Conservation (phyloP, 768 basidiomycete genomes). For the Baorangia bicolor region DNA sequence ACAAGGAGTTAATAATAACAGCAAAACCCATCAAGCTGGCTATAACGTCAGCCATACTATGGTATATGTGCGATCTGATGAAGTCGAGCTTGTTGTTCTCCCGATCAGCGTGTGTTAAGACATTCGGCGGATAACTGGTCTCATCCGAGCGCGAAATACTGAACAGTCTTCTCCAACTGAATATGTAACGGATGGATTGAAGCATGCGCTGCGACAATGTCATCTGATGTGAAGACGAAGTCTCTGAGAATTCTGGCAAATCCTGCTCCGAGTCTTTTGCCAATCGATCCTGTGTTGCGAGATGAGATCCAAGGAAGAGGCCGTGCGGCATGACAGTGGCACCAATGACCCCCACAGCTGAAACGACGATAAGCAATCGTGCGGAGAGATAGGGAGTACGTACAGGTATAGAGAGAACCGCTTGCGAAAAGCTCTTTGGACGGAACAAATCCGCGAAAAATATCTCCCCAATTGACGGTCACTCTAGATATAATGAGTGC, state of each 20-base stretch:
- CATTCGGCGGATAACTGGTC: constrained; percentile 20
- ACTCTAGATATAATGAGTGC: constrained; percentile 71
- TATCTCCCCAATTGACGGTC: constrained; percentile 65
- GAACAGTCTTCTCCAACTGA: constrained; percentile 23
- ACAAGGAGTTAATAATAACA: constrained; percentile 85
- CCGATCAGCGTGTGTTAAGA: constrained; percentile 50
- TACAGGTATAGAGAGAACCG: constrained; percentile 66
- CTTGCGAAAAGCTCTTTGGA: constrained; percentile 58
- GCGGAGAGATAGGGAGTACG: constrained; percentile 20
- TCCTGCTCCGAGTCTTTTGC: constrained; percentile 27
- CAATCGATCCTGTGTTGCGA: constrained; percentile 81
- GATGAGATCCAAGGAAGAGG: constrained; percentile 83
- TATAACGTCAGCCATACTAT: constrained; percentile 66
- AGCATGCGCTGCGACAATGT: constrained; percentile 23
- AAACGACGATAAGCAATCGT: constrained; percentile 14
- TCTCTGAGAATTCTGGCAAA: constrained; percentile 14
- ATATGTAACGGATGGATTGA: constrained; percentile 3
- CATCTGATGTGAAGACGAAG: constrained; percentile 8
- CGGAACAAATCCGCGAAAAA: constrained; percentile 76
- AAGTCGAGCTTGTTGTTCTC: constrained; percentile 58
- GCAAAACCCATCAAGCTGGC: constrained; percentile 78
- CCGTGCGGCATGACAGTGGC: constrained; percentile 95
- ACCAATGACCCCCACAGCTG: constrained; percentile 71
- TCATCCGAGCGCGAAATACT: constrained; percentile 24
- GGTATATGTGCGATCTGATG: constrained; percentile 60